Percentiles rank a stretch among this genome's conserved stretches.
Evolutionary conservation across 1,284 basidiomycete genomes (phyloP).

Genomic region (Trichosporon faecale): DNA sequence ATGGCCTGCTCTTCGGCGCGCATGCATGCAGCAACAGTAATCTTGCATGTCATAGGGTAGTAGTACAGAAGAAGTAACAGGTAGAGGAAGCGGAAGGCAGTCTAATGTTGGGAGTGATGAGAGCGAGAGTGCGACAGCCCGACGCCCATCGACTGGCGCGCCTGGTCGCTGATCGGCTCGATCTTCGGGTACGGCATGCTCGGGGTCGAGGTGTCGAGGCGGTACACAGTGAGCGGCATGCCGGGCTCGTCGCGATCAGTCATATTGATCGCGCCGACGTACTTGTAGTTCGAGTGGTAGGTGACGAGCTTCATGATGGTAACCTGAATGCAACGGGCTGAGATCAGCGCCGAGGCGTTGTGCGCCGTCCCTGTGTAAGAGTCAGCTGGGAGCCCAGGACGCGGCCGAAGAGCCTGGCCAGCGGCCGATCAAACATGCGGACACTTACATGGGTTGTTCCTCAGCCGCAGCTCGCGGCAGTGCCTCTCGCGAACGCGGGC

Average conservation of each 20-base stretch:
- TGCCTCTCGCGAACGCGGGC: constrained; percentile 45
- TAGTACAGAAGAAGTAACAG: background rate
- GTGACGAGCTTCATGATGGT: constrained; percentile 45
- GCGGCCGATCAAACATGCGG: background rate
- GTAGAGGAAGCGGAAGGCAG: background rate
- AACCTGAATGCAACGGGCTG: constrained; percentile 43
- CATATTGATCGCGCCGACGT: constrained; percentile 43
- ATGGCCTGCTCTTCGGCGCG: background rate
- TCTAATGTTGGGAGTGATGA: background rate
- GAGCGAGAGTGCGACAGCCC: background rate
- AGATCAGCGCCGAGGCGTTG: constrained; percentile 39
- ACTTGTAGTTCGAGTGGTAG: constrained; percentile 35
- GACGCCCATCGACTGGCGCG: constrained; percentile 1
- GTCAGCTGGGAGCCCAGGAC: background rate
- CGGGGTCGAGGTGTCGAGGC: constrained; percentile 14
- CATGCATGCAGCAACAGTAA: background rate
- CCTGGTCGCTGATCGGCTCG: constrained; percentile 1
- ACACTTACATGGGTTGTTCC: constrained; percentile 45
- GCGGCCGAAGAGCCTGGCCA: background rate
- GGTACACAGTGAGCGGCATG: constrained; percentile 44
- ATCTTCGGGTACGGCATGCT: background rate
- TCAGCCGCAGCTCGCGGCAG: constrained; percentile 44
- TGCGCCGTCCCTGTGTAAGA: constrained; percentile 23
- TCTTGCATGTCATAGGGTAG: background rate
- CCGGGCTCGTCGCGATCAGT: constrained; percentile 45